Evolutionary conservation across 2,329 filamentous ascomycete species (phyloP).

Genomic region (Grosmannia serpens): DNA sequence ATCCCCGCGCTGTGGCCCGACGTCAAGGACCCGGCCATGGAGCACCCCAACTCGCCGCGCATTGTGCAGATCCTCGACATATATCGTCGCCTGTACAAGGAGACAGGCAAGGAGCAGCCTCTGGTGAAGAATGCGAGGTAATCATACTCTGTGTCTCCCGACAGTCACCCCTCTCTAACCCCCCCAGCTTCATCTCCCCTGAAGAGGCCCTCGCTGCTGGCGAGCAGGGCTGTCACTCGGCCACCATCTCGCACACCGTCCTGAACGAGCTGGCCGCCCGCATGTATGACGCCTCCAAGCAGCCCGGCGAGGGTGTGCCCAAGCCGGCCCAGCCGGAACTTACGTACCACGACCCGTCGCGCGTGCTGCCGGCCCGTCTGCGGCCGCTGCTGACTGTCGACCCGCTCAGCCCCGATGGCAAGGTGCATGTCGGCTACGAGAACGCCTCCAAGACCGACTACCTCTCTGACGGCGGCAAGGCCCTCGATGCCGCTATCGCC

Average conservation of each 20-base stretch:
- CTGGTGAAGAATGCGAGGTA: conserved; percentile 33
- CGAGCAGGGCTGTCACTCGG: conserved; percentile 34
- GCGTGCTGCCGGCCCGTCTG: conserved; percentile 24
- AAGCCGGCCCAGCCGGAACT: conserved; percentile 28
- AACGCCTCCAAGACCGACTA: conserved; percentile 29
- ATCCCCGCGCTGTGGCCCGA: conserved; percentile 33
- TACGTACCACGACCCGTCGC: conserved; percentile 23
- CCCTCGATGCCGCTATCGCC: conserved; percentile 29
- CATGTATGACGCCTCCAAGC: conserved; percentile 22
- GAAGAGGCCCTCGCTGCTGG: conserved; percentile 33
- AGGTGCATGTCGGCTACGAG: conserved; percentile 13
- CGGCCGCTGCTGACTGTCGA: conserved; percentile 24
- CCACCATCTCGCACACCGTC: conserved; percentile 29
- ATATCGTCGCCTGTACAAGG: conserved; percentile 31
- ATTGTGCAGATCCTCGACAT: conserved; percentile 36
- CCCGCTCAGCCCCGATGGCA: conserved; percentile 22
- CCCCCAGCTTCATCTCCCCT: conserved; percentile 30
- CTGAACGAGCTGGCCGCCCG: conserved; percentile 23
- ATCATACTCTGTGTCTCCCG: too few species aligned
- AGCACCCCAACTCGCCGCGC: conserved; percentile 35
- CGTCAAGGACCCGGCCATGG: conserved; percentile 30
- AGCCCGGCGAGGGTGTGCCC: conserved; percentile 25
- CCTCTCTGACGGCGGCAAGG: conserved; percentile 30
- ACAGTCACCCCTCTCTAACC: too few species aligned
- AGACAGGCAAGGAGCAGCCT: conserved; percentile 36